A percentile compares a stretch with the other conserved stretches of the same genome.
These are phyloP conservation scores for Hanseniaspora jakobsenii DNA, from an alignment of 805 yeast species.

Conservation along the genomic window DNA sequence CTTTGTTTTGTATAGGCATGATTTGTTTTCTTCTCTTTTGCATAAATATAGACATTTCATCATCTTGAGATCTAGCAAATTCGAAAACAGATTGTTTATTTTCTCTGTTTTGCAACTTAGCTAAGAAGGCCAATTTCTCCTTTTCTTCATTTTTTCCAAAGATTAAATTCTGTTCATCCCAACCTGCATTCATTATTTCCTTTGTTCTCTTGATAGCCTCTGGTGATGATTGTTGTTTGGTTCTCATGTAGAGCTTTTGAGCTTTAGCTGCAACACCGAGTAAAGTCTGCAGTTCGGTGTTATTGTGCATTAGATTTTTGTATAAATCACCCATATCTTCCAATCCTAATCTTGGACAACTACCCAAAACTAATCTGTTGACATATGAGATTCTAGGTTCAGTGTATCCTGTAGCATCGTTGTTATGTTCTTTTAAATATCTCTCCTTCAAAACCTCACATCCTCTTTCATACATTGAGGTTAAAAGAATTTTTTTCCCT, in stretches of 20 bases:
- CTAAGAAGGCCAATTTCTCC: slow-evolving; percentile 62
- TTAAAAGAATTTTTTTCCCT: slow-evolving; percentile 65
- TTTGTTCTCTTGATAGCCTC: slow-evolving; percentile 80
- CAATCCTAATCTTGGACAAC: slow-evolving; percentile 59
- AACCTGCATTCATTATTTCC: slow-evolving; percentile 59
- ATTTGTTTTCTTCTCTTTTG: slow-evolving; percentile 71
- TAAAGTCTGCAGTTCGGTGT: slow-evolving; percentile 56
- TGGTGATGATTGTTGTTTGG: slow-evolving; percentile 73
- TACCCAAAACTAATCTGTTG: slow-evolving; percentile 68
- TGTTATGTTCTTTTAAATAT: slow-evolving; percentile 33
- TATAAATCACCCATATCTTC: slow-evolving; percentile 65
- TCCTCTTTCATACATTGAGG: slow-evolving; percentile 57
- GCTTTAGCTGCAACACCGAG: slow-evolving; percentile 72
- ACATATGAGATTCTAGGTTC: slow-evolving; percentile 61
- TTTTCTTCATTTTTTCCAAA: slow-evolving; percentile 66
- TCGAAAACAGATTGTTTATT: slow-evolving; percentile 90
- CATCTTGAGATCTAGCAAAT: slow-evolving; percentile 54
- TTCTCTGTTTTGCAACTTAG: slow-evolving; percentile 53
- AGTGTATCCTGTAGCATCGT: slow-evolving; percentile 28
- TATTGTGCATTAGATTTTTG: slow-evolving; percentile 44
- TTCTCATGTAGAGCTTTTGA: slow-evolving; percentile 73
- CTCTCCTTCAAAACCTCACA: slow-evolving; percentile 39
- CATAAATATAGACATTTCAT: slow-evolving; percentile 71
- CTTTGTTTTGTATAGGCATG: slow-evolving; percentile 75
- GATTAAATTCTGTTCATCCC: slow-evolving; percentile 80